Evolutionary conservation across 2,329 filamentous ascomycete genomes (phyloP).

Genomic region (Tothia fuscella): DNA sequence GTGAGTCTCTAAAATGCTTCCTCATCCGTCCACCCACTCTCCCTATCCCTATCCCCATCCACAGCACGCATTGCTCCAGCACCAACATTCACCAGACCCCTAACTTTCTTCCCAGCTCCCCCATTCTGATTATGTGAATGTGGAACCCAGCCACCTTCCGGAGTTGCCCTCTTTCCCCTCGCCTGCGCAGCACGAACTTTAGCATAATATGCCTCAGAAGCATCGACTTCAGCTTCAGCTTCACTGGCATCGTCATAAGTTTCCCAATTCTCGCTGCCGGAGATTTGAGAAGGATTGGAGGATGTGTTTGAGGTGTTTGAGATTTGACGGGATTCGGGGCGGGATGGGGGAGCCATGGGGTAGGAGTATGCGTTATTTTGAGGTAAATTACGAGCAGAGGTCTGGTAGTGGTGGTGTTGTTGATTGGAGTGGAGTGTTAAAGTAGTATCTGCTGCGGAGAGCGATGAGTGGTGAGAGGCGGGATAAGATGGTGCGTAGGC

Average conservation of each 20-base stretch:
- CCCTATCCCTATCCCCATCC: conserved; percentile 36
- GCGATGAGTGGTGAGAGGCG: conserved; percentile 21
- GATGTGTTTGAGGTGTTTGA: conserved; percentile 49
- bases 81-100: conserved; percentile 19
- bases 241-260: conserved; percentile 82
- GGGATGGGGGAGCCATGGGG: conserved; percentile 8
- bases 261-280: conserved; percentile 87
- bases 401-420: not conserved
- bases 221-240: conserved; percentile 50
- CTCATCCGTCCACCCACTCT: conserved; percentile 43
- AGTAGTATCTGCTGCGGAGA: conserved; percentile 11
- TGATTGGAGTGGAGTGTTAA: not conserved
- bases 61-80: conserved; percentile 27
- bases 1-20: conserved; percentile 1
- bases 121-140: conserved; percentile 4
- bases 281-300: not conserved
- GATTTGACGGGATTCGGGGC: conserved; percentile 44
- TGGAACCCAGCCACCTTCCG: conserved; percentile 12
- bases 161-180: conserved; percentile 11
- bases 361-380: conserved; percentile 2
- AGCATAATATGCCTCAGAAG: conserved; percentile 62
- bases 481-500: conserved; percentile 11
- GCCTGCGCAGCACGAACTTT: conserved; percentile 55
- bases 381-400: not conserved
- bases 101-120: conserved; percentile 27